Percentiles rank a stretch among this genome's conserved stretches.
phyloP scores from a whole-genome alignment of 441 rosid genomes.

The Croton setiger region DNA sequence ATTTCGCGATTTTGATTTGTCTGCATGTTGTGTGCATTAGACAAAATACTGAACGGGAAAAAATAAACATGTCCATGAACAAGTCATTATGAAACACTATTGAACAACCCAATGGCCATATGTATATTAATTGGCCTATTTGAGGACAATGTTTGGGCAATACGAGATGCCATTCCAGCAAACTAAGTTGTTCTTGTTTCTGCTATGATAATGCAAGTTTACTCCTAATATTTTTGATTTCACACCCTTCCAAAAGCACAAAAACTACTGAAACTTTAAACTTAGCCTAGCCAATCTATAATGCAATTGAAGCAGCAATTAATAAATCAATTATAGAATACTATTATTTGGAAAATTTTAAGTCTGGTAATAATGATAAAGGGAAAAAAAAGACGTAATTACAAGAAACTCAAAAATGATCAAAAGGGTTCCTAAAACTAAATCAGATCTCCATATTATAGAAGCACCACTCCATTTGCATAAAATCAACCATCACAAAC shows the following conservation, averaged over 20 bases:
- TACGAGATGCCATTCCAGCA: neutral
- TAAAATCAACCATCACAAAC: constrained; percentile 13
- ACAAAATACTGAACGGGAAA: constrained; percentile 1
- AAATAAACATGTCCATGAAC: neutral
- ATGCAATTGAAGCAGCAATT: neutral
- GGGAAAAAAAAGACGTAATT: constrained; percentile 13
- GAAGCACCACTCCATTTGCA: constrained; percentile 13
- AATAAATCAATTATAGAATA: neutral
- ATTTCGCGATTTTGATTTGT: constrained; percentile 71
- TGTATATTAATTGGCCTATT: neutral
- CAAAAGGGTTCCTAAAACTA: constrained; percentile 21
- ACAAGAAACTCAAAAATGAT: constrained; percentile 15
- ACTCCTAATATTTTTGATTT: constrained; percentile 8
- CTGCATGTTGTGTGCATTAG: constrained; percentile 32
- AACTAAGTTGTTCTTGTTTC: neutral
- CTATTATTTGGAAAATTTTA: neutral
- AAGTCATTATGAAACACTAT: neutral
- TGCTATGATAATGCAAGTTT: neutral
- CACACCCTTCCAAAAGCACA: constrained; percentile 2
- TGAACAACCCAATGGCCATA: neutral
- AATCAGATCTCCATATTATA: constrained; percentile 35
- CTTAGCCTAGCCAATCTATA: neutral
- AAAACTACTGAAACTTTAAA: neutral
- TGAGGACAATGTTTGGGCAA: neutral
- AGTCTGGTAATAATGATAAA: constrained; percentile 9